phyloP scores from a whole-genome alignment of 1,284 basidiomycete species.

The Cerrena zonata region DNA sequence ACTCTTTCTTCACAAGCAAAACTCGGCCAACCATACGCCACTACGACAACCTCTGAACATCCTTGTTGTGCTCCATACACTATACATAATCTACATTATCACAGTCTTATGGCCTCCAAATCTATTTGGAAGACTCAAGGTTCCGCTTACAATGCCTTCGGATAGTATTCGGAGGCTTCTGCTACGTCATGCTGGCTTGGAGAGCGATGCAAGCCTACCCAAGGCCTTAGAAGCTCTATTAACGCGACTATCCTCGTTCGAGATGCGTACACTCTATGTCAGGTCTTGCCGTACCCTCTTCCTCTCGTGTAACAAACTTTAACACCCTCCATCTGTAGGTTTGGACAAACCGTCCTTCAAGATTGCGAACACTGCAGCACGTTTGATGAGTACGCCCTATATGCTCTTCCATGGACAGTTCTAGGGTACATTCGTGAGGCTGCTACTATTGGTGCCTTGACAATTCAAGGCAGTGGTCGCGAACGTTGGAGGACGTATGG shows the following conservation, averaged over 20 bases:
- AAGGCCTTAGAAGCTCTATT: constrained; percentile 48
- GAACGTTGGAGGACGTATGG: constrained; percentile 46
- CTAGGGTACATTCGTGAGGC: constrained; percentile 55
- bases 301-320: not conserved
- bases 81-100: constrained; percentile 48
- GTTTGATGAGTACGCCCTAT: constrained; percentile 52
- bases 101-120: constrained; percentile 51
- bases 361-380: constrained; percentile 61
- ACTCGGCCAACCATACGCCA: constrained; percentile 10
- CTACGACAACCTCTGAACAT: constrained; percentile 26
- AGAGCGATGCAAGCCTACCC: constrained; percentile 30
- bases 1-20: constrained; percentile 16
- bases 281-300: constrained; percentile 35
- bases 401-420: constrained; percentile 46
- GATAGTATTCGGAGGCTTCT: constrained; percentile 47
- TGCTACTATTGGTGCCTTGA: constrained; percentile 49
- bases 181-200: constrained; percentile 30
- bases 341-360: constrained; percentile 58
- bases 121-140: constrained; percentile 48
- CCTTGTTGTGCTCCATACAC: constrained; percentile 48
- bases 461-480: constrained; percentile 32
- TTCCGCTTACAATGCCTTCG: constrained; percentile 51
- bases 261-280: constrained; percentile 53
- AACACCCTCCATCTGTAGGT: constrained; percentile 36
- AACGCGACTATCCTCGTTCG: constrained; percentile 50